These are phyloP conservation scores for Neocucurbitaria cava DNA, from an alignment of 2,329 filamentous ascomycete genomes.

Conservation along the genomic window DNA sequence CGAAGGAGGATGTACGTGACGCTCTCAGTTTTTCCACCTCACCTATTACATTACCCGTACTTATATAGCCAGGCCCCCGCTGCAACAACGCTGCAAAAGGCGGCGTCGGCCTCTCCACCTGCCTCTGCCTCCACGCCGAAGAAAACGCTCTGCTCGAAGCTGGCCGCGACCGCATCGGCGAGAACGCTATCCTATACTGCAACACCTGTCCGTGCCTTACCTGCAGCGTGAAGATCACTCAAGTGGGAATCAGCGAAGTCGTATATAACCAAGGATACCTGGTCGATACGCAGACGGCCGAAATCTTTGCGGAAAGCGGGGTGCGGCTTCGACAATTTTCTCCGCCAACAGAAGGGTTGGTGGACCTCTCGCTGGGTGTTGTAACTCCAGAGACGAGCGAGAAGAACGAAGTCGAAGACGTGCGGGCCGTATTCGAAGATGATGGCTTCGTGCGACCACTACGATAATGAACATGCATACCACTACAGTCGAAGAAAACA, in stretches of 20 bases:
- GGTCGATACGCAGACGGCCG: conserved; percentile 83
- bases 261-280: conserved; percentile 94
- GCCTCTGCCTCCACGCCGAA: conserved; percentile 96
- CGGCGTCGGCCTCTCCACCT: conserved; percentile 81
- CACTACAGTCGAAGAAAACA: no score
- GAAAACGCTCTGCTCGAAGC: conserved; percentile 97
- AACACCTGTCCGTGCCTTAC: conserved; percentile 97
- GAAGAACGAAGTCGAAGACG: conserved; percentile 17
- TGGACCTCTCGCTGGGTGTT: conserved; percentile 34
- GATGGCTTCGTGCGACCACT: conserved; percentile 32
- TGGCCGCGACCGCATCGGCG: conserved; percentile 85
- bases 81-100: conserved; percentile 79
- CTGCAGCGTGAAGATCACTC: conserved; percentile 97
- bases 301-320: conserved; percentile 82
- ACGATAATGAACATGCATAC: not conserved
- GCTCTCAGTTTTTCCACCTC: no score
- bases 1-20: conserved; percentile 78
- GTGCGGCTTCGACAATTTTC: conserved; percentile 87
- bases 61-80: conserved; percentile 58
- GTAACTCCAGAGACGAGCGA: not conserved
- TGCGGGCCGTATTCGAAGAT: conserved; percentile 30
- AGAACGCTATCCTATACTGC: conserved; percentile 86
- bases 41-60: not conserved
- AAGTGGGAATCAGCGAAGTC: conserved; percentile 94
- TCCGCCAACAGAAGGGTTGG: conserved; percentile 55